Evolutionary conservation across 2,329 filamentous ascomycete genomes (phyloP).

Genomic region (Colletotrichum echinochloae): DNA sequence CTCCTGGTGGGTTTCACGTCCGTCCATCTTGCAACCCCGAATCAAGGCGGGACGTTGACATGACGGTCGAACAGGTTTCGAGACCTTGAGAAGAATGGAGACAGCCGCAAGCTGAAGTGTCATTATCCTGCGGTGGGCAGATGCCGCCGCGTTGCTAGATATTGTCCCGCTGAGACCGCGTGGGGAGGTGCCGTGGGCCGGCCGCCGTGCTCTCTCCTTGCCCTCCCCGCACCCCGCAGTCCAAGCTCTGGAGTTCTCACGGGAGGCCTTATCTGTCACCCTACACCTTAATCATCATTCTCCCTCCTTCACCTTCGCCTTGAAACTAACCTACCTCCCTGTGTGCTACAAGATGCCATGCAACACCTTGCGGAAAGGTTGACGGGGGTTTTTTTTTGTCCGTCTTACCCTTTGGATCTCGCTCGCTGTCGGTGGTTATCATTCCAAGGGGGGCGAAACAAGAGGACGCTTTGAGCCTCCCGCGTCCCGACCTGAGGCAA

Average conservation of each 20-base stretch:
- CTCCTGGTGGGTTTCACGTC: slow-evolving; percentile 1
- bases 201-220: background rate
- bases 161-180: background rate
- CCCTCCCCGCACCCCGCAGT: background rate
- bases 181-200: background rate
- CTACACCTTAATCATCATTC: background rate
- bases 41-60: background rate
- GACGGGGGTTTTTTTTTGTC: background rate
- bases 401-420: background rate
- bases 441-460: slow-evolving; percentile 11
- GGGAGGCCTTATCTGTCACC: background rate
- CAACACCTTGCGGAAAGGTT: background rate
- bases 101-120: background rate
- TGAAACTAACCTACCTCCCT: background rate
- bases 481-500: slow-evolving; percentile 21
- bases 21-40: background rate
- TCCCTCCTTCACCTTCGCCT: background rate
- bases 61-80: no score
- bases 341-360: background rate
- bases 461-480: slow-evolving; percentile 25
- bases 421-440: background rate
- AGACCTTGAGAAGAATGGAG: background rate
- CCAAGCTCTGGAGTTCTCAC: background rate
- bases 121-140: background rate
- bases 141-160: slow-evolving; percentile 7